phyloP scores from a whole-genome alignment of 169 alveolate genomes.

The Toxoplasma gondii region DNA sequence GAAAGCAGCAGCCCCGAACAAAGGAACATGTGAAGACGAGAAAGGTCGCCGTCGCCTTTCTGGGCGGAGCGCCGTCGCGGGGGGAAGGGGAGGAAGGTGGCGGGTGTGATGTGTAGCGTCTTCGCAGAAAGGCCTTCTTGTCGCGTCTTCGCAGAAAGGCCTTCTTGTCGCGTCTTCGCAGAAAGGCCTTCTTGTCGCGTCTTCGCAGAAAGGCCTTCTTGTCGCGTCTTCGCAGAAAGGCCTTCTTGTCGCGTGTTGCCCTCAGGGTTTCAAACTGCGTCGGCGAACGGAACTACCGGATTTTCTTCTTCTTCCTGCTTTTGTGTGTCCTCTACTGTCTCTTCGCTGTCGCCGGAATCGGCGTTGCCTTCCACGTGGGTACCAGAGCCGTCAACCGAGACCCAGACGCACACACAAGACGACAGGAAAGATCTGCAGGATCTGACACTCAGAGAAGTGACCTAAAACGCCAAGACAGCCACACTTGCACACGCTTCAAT shows the following conservation, averaged over 20 bases:
- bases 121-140: neutral
- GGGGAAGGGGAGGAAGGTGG: no score
- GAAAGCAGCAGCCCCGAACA: no score
- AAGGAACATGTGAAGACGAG: no score
- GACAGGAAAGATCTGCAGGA: neutral
- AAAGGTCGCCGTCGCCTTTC: neutral
- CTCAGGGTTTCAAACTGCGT: constrained; percentile 64
- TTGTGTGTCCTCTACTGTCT: constrained; percentile 44
- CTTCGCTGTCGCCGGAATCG: neutral
- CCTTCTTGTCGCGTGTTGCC: neutral
- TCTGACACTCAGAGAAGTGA: no score
- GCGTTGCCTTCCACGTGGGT: constrained; percentile 39
- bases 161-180: neutral
- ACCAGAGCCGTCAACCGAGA: no score
- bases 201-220: neutral
- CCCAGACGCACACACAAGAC: neutral
- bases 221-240: neutral
- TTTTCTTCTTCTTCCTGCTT: constrained; percentile 45
- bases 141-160: neutral
- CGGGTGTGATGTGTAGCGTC: no score
- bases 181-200: neutral
- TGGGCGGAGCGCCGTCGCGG: no score
- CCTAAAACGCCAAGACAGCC: no score
- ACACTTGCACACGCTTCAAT: neutral
- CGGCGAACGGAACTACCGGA: constrained; percentile 51